These are phyloP conservation scores for Botryotinia globosa DNA, from an alignment of 2,329 filamentous ascomycete genomes.

Conservation along the genomic window DNA sequence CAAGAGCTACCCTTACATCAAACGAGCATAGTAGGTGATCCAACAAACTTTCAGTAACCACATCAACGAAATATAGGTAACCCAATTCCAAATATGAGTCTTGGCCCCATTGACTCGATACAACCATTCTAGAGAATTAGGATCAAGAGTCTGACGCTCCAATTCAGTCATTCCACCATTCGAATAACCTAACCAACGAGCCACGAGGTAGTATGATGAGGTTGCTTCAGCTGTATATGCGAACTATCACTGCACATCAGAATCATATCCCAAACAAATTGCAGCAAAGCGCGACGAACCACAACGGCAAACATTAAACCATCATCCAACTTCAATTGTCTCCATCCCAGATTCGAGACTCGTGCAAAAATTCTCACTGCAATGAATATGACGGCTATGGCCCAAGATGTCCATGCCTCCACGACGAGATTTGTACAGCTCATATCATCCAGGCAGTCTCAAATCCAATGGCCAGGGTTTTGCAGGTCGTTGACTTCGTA, in stretches of 20 bases:
- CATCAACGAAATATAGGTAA: slow-evolving; percentile 10
- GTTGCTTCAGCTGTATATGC: slow-evolving; percentile 10
- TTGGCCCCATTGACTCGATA: slow-evolving; percentile 14
- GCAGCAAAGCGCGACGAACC: background rate
- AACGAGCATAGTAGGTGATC: slow-evolving; percentile 6
- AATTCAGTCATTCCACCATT: slow-evolving; percentile 6
- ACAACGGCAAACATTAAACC: slow-evolving; percentile 4
- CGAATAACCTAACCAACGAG: slow-evolving; percentile 4
- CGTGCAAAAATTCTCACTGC: background rate
- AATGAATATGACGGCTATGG: slow-evolving; percentile 10
- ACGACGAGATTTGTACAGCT: slow-evolving; percentile 1
- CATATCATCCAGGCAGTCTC: slow-evolving; percentile 12
- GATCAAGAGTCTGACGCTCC: slow-evolving; percentile 10
- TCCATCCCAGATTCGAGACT: slow-evolving; percentile 10
- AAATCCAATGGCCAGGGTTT: background rate
- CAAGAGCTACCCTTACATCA: background rate
- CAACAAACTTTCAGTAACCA: slow-evolving; percentile 16
- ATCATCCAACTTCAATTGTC: slow-evolving; percentile 9
- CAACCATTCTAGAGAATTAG: slow-evolving; percentile 12
- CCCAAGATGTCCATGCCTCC: slow-evolving; percentile 17
- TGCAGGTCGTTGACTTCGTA: background rate
- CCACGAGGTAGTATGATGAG: background rate
- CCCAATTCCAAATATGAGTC: slow-evolving; percentile 13
- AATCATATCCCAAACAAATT: background rate
- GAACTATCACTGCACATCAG: slow-evolving; percentile 8